phyloP scores from a whole-genome alignment of 495 filamentous ascomycete species.

The Penicillium ucsense region DNA sequence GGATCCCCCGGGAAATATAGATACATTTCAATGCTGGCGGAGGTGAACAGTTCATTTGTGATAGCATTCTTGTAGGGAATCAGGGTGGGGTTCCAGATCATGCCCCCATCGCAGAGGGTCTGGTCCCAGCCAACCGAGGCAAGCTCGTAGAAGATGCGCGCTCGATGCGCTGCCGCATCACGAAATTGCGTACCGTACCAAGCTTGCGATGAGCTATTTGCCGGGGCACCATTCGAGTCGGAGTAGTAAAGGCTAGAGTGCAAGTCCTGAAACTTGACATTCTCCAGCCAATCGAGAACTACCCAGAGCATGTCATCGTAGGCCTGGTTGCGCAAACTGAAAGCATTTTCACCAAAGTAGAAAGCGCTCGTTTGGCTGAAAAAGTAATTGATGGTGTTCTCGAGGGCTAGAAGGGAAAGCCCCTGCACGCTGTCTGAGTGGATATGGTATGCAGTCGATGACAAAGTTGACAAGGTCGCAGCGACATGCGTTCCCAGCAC shows the following conservation, averaged over 20 bases:
- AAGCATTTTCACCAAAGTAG: conserved; percentile 81
- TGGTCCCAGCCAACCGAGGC: conserved; percentile 74
- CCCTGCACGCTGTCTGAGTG: conserved; percentile 8
- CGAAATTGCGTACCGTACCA: conserved; percentile 76
- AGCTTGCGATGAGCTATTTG: conserved; percentile 3
- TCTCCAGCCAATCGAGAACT: conserved; percentile 83
- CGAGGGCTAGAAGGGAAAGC: conserved; percentile 36
- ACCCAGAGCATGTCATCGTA: conserved; percentile 98
- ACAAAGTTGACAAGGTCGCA: conserved; percentile 55
- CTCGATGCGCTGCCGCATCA: conserved; percentile 74
- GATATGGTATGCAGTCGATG: conserved; percentile 24
- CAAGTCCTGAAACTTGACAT: conserved; percentile 60
- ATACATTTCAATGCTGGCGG: conserved; percentile 83
- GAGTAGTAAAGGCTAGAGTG: conserved; percentile 55
- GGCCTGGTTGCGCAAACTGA: conserved; percentile 66
- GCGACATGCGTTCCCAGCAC: conserved; percentile 76
- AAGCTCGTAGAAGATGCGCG: conserved; percentile 82
- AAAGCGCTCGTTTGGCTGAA: conserved; percentile 65
- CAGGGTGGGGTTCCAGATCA: conserved; percentile 83
- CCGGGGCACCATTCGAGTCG: conserved; percentile 7
- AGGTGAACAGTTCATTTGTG: conserved; percentile 85
- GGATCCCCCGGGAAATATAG: conserved; percentile 76
- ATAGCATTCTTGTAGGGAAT: conserved; percentile 94
- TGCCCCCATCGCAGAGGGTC: conserved; percentile 74
- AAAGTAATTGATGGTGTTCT: conserved; percentile 74